A percentile compares a stretch with the other conserved stretches of the same genome.
Evolutionary conservation across 129 eudicot genomes (phyloP).

Genomic region (Logfia minima): DNA sequence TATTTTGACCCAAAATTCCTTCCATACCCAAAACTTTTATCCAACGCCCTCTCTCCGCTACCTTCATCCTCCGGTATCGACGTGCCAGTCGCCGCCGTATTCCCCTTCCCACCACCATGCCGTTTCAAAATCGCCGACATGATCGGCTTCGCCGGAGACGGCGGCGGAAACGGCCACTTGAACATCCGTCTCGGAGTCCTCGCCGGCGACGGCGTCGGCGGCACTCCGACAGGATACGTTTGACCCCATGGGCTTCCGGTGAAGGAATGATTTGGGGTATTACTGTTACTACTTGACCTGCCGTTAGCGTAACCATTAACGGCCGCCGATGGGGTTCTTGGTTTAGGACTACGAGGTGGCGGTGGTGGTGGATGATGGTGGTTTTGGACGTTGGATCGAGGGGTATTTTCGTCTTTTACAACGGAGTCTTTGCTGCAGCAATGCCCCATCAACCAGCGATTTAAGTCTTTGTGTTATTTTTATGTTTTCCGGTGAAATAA

Average conservation of each 20-base stretch:
- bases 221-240: conserved; percentile 74
- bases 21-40: conserved; percentile 77
- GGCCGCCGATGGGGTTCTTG: conserved; percentile 28
- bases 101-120: conserved; percentile 26
- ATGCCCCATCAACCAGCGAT: conserved; percentile 64
- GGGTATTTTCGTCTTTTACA: conserved; percentile 27
- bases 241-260: conserved; percentile 77
- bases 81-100: conserved; percentile 32
- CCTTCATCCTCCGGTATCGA: conserved; percentile 50
- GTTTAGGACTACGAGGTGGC: conserved; percentile 40
- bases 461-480: neutral
- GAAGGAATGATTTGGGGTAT: conserved; percentile 63
- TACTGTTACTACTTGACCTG: conserved; percentile 28
- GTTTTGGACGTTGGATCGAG: conserved; percentile 32
- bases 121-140: conserved; percentile 78
- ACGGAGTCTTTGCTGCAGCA: conserved; percentile 68
- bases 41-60: conserved; percentile 46
- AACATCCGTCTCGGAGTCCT: conserved; percentile 73
- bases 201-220: conserved; percentile 89
- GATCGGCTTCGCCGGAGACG: conserved; percentile 99
- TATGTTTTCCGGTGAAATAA: neutral
- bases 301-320: conserved; percentile 39
- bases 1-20: conserved; percentile 69
- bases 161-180: conserved; percentile 99
- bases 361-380: neutral